Base-by-base conservation (phyloP, 225 moss, liverwort and hornwort species). In the Bryoerythrophyllum caledonicum region DNA sequence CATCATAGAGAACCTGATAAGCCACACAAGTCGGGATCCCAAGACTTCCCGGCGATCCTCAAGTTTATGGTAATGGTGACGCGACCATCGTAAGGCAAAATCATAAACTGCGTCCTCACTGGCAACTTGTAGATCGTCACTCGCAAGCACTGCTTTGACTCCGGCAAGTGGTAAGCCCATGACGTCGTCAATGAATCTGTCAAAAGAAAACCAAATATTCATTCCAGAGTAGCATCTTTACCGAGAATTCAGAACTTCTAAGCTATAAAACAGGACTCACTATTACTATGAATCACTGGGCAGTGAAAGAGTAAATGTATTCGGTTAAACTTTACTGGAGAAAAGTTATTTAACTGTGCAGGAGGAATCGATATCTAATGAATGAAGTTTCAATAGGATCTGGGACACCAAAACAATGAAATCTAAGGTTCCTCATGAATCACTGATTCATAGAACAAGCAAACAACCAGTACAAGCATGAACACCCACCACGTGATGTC, bases 1-100 rank as follows among this genome's bases (percentile, higher is more conserved):
- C 99, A 99, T 99, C 99, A 99, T 99, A 43, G 99, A 95, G 74
- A 99, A 99, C 38, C 99, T 88, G 71, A 99, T 99, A 23, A 95
- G 84, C 86, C 90, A 87, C 20, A 93, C 90, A 37, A 99, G 87
- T 76, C 93, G 93, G 57, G 86, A 77, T 71, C 91, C 99, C 69
- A 95, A 80, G 70, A 99, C 81, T 64, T 99, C 99, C 34, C 99
- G 91, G 48, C 99, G 88, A 30, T 95, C 99, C 72, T 99, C 99
- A 12, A 86, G 35, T 72, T 95, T 99, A 44, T 80, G 75, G 67
- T 90, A 93, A 74, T 99, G 95, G 25, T 89, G 86, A 71, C 95
- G 93, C 28, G 93, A 88, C 99, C 99, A 99, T 79, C 90, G 92
- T 37, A 99, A 57, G 15, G 92, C 93, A 80, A 99, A 92, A 84